Evolutionary conservation across 1,284 basidiomycete genomes (phyloP), one percentile per base, ranked within the genome.

Genomic region (Cryptococcus maquisensis): DNA sequence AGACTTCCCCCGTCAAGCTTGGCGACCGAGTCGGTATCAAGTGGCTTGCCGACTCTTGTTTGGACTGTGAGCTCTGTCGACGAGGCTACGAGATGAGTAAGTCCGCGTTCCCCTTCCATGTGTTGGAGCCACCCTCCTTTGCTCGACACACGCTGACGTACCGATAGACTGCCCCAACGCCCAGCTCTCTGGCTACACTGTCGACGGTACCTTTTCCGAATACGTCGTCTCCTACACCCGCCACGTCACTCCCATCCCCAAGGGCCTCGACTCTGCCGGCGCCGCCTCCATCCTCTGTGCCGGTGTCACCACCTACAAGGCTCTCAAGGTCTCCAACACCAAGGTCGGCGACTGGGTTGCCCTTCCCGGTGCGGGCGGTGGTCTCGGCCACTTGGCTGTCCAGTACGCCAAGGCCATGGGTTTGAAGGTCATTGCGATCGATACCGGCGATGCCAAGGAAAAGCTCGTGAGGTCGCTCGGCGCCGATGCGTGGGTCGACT

Each of bases 1-100:
- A 83, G 2, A 69, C 74, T 26, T 54, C 84, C 64, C 48, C 49
- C 6, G 67, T 79, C 64, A 76, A 79, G 63, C 57, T 91, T 36
- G 89, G 90, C 21, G 84, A 91, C 61, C 82, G 86, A 13, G 90
- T 94, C 45, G 90, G 91, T 5, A 84, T 95, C 79, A 94, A 93
- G 66, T 75, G 87, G 87, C 77, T 87, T 35, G 86, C 85, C 6
- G 80, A 84, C 67, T 83, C 81, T 51, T 89, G 80, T 65, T 77
- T 85, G 38, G 78, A 85, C 64, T 93, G 89, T 74, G 85, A 88
- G 69, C 81, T 80, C 61, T 91, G 91, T 74, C 79, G 81, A 56
- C 82, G 82, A 60, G 87, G 84, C 41, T 76, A 81, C 51, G 89
- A 91, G 68, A 64, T 60, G 62, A 64, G 60, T 61, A 36, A 56